Conservation (phyloP, 2,329 filamentous ascomycete genomes). For the Aspergillus neoniger region DNA sequence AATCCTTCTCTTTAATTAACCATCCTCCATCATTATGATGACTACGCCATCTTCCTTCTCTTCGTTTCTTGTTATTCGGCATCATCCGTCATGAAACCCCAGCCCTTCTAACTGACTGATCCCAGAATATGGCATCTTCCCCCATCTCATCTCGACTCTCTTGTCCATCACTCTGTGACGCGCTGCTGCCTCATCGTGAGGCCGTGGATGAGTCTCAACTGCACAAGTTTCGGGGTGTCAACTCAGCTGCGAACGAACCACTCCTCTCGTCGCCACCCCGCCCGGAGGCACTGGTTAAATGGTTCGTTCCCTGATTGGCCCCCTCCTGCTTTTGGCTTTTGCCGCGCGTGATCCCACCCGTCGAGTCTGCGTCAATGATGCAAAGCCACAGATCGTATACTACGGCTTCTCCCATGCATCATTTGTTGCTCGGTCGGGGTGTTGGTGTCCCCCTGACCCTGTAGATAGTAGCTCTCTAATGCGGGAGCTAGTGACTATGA, state of each 20-base stretch:
- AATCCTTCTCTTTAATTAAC: not conserved
- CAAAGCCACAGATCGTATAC: conserved; percentile 4
- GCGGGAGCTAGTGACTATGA: not conserved
- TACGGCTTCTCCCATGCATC: conserved; percentile 10
- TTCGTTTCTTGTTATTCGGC: not conserved
- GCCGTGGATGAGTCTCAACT: not conserved
- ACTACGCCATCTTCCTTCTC: not conserved
- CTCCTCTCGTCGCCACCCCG: conserved; percentile 21
- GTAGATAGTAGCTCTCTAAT: not conserved
- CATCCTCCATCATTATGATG: conserved; percentile 1
- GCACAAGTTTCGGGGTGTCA: not conserved
- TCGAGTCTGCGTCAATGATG: conserved; percentile 17
- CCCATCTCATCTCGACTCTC: not conserved
- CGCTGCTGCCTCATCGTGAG: not conserved
- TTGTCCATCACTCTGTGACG: not conserved
- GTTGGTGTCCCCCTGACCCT: not conserved
- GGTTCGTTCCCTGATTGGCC: conserved; percentile 21
- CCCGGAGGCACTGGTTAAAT: conserved; percentile 14
- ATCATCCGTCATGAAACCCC: too few relatives aligned
- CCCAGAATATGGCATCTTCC: too few relatives aligned
- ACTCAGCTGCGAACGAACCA: conserved; percentile 6
- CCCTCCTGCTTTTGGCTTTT: conserved; percentile 8
- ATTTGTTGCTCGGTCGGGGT: not conserved
- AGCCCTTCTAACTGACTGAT: too few relatives aligned
- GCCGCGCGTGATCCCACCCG: conserved; percentile 16